Conservation (phyloP, 768 basidiomycete species). For the Tubosaeta brunneosetosa region DNA sequence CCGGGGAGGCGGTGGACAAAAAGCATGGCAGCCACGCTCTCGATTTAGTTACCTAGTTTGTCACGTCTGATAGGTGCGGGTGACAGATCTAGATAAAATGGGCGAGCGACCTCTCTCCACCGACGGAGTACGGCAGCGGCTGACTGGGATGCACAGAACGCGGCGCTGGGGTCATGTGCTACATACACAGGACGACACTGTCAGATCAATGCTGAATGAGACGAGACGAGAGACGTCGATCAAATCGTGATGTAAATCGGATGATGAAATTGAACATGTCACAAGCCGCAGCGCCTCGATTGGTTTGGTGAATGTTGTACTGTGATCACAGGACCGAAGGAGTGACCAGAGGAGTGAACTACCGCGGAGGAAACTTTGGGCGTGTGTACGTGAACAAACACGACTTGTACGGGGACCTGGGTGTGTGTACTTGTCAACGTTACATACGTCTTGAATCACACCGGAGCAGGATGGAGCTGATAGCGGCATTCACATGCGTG, state of each 20-base stretch:
- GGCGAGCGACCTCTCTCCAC: slow-evolving; percentile 8
- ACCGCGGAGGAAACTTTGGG: slow-evolving; percentile 25
- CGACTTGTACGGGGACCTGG: slow-evolving; percentile 33
- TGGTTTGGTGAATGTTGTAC: neutral
- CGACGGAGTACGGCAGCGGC: slow-evolving; percentile 2
- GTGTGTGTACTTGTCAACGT: slow-evolving; percentile 32
- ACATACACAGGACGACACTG: slow-evolving; percentile 13
- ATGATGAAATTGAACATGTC: slow-evolving; percentile 25
- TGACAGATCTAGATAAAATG: slow-evolving; percentile 1
- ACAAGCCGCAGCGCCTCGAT: slow-evolving; percentile 19
- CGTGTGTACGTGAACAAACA: slow-evolving; percentile 34
- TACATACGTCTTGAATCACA: slow-evolving; percentile 30
- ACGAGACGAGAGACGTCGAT: slow-evolving; percentile 16
- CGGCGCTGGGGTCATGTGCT: slow-evolving; percentile 21
- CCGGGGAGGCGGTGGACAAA: slow-evolving; percentile 15
- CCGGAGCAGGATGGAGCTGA: slow-evolving; percentile 21
- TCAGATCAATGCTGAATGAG: slow-evolving; percentile 18
- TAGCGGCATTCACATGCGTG: slow-evolving; percentile 34
- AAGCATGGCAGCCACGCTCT: slow-evolving; percentile 13
- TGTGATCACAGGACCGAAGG: neutral
- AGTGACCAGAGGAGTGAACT: slow-evolving; percentile 1
- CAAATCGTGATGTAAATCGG: slow-evolving; percentile 19
- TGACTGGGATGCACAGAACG: slow-evolving; percentile 5
- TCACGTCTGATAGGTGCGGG: neutral
- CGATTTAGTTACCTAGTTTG: slow-evolving; percentile 5